Percentiles rank a stretch among this genome's conserved stretches.
phyloP scores from a whole-genome alignment of 2,329 filamentous ascomycete genomes.

The Trichophyton mentagrophytes region DNA sequence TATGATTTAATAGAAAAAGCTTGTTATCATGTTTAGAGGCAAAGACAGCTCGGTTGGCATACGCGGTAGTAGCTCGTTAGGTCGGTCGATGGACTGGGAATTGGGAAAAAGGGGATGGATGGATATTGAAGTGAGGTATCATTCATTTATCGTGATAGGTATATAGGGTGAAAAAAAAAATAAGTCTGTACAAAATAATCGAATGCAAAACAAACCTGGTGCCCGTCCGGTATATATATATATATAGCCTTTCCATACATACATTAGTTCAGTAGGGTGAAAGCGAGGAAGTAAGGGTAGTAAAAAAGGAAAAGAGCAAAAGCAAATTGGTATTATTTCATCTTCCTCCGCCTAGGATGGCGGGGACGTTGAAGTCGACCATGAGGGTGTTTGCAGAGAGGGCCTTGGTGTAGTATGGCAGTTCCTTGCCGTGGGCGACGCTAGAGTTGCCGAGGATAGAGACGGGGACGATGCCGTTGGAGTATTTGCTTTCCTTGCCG shows the following conservation, averaged over 20 bases:
- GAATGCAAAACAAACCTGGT: neutral
- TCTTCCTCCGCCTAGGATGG: conserved; percentile 16
- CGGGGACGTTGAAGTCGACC: conserved; percentile 33
- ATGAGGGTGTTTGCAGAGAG: conserved; percentile 36
- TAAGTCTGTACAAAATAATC: neutral
- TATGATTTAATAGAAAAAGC: too few species aligned
- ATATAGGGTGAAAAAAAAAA: neutral
- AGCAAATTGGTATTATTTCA: neutral
- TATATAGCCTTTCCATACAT: neutral
- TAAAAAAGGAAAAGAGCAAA: neutral
- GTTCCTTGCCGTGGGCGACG: conserved; percentile 36
- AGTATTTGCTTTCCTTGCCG: conserved; percentile 25
- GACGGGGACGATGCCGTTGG: conserved; percentile 39
- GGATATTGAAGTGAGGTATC: neutral
- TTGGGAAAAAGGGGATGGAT: too few species aligned
- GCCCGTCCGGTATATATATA: neutral
- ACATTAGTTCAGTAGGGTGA: neutral
- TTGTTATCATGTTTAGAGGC: too few species aligned
- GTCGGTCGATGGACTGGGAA: too few species aligned
- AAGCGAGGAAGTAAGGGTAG: too few species aligned
- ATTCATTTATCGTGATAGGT: neutral
- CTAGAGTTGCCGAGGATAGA: conserved; percentile 39
- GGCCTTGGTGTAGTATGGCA: conserved; percentile 43
- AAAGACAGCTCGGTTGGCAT: too few species aligned
- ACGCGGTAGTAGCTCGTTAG: too few species aligned